Evolutionary conservation across 768 basidiomycete genomes (phyloP), one percentile per base, ranked within the genome.

Genomic region (Tulasnella sp.): DNA sequence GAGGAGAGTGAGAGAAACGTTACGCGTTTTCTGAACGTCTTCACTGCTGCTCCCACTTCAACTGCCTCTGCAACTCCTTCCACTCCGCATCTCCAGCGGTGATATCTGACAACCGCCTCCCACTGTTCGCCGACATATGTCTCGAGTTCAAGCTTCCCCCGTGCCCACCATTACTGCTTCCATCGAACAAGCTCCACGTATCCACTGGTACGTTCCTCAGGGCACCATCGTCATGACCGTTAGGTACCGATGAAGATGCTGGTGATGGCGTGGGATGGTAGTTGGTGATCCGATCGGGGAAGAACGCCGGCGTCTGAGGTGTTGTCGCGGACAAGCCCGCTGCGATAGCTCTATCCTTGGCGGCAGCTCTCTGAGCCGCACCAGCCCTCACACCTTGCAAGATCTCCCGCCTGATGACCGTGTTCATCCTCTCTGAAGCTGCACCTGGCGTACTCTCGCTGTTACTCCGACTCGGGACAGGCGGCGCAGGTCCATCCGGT

Each of bases 51-150:
- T 38, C 34, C 26, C 13, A 26, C 24, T 49, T 47, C 30, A 59
- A 32, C 41, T 59, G 58, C 23, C 58, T 26, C 45, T 59, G 30
- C 13, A 59, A 42, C 48, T 59, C 58, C 48, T 49, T 59, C 58
- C 58, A 59, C 48, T 59, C 58, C 13, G 58, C 45, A 21, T 59
- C 58, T 10, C 55, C 55, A 4, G 55, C 19, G 2, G 44, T 13
- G 4, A 27, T 32, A 30, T 59, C 58, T 13, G 58, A 59, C 27
- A 59, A 47, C 34, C 45, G 34, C 44, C 58, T 48, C 23, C 47
- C 58, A 41, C 58, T 59, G 26, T 48, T 59, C 9, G 48, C 48
- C n/a, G 58, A 49, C 27, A 48, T 7, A 29, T 48, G 47, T 29
- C 21, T 23, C 19, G 19, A 34, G 34, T 52, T 49, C 21, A 48